A percentile compares a stretch with the other conserved stretches of the same genome.
phyloP scores from a whole-genome alignment of 345 rosid species.

The Mangifera indica region DNA sequence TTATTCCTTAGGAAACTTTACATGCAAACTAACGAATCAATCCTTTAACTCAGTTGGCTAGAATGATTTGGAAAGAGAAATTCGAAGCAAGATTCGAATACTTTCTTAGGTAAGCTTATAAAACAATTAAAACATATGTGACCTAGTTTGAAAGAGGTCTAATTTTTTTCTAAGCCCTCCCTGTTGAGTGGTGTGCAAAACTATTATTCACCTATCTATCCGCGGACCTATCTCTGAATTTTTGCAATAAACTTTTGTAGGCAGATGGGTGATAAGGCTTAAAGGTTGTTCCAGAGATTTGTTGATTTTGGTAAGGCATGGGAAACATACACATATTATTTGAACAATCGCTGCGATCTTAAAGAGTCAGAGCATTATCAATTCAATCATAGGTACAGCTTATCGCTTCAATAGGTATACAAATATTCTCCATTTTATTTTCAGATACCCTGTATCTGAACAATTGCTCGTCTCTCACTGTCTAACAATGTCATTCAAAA shows the following conservation, averaged over 20 bases:
- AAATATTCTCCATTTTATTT: background rate
- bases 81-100: background rate
- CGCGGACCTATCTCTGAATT: background rate
- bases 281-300: background rate
- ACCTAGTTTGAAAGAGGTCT: background rate
- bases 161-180: background rate
- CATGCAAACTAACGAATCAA: background rate
- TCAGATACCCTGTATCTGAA: conserved; percentile 1
- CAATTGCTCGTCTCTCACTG: background rate
- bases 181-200: background rate
- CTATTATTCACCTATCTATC: background rate
- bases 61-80: background rate
- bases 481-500: background rate
- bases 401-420: background rate
- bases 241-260: background rate
- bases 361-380: background rate
- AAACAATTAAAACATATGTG: too few relatives aligned
- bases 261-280: background rate
- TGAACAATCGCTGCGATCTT: background rate
- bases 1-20: background rate
- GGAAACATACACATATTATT: background rate
- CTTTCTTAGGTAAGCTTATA: too few relatives aligned
- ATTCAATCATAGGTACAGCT: background rate
- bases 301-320: background rate
- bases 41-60: background rate